Conservation (phyloP, 495 filamentous ascomycete genomes). For the Annulohypoxylon nitens region DNA sequence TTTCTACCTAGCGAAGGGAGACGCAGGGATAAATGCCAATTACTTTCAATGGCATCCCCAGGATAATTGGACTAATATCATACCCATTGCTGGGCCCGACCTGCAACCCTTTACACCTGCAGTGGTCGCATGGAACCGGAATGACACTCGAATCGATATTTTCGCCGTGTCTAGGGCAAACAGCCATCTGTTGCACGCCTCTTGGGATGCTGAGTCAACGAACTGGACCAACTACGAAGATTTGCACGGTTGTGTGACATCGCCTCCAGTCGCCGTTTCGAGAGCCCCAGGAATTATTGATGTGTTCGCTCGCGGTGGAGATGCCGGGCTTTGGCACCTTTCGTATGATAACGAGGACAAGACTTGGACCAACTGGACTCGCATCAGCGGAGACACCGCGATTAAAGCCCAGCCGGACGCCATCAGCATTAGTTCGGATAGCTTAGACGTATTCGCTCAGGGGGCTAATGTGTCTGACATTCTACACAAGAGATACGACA, state of each 20-base stretch:
- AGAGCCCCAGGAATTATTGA: slow-evolving; percentile 25
- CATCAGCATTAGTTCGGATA: slow-evolving; percentile 13
- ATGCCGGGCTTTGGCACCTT: slow-evolving; percentile 28
- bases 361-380: slow-evolving; percentile 20
- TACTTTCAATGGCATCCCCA: slow-evolving; percentile 17
- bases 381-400: slow-evolving; percentile 14
- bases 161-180: slow-evolving; percentile 26
- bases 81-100: slow-evolving; percentile 13
- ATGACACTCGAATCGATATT: slow-evolving; percentile 27
- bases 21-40: slow-evolving; percentile 2
- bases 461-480: background rate
- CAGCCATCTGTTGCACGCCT: slow-evolving; percentile 30
- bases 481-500: slow-evolving; percentile 23
- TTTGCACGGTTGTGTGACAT: slow-evolving; percentile 27
- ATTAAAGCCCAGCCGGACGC: slow-evolving; percentile 27
- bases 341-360: slow-evolving; percentile 16
- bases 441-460: slow-evolving; percentile 30
- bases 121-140: slow-evolving; percentile 27
- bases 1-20: slow-evolving; percentile 16
- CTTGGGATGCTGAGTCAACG: slow-evolving; percentile 16
- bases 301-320: slow-evolving; percentile 31
- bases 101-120: slow-evolving; percentile 24
- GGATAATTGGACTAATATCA: slow-evolving; percentile 10
- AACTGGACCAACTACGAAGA: slow-evolving; percentile 25
- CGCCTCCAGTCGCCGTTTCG: slow-evolving; percentile 27